Percentiles rank a stretch among this genome's conserved stretches.
Evolutionary conservation across 202 grass and related monocot species (phyloP).

Genomic region (Eragrostis tef): DNA sequence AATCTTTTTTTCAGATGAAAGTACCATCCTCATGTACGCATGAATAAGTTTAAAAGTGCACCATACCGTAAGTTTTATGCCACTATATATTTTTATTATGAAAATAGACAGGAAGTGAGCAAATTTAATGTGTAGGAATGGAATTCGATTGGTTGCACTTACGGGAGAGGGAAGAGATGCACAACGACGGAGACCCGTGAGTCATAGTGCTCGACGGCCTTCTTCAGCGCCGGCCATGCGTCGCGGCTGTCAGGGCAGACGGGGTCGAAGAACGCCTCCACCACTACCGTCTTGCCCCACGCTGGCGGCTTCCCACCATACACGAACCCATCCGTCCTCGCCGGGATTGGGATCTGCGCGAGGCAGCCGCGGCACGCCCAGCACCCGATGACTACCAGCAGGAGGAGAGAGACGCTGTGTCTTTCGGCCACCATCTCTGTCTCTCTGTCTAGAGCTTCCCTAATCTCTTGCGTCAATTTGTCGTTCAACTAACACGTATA

Average conservation of each 20-base stretch:
- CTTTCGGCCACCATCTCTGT: slow-evolving; percentile 10
- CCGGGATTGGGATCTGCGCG: slow-evolving; percentile 72
- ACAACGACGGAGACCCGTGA: slow-evolving; percentile 61
- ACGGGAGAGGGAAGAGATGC: slow-evolving; percentile 88
- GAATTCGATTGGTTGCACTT: slow-evolving; percentile 14
- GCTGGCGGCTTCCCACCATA: slow-evolving; percentile 45
- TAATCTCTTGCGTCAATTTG: not conserved
- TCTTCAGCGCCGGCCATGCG: slow-evolving; percentile 71
- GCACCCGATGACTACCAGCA: slow-evolving; percentile 5
- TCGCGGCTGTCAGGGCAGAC: slow-evolving; percentile 93
- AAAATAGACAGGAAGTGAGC: not conserved
- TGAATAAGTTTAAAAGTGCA: too few species aligned
- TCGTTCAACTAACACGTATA: not conserved
- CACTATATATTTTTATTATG: too few species aligned
- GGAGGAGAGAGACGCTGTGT: not conserved
- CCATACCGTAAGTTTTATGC: too few species aligned
- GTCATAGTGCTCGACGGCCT: slow-evolving; percentile 61
- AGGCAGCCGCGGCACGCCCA: slow-evolving; percentile 12
- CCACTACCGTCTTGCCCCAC: slow-evolving; percentile 75
- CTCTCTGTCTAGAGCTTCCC: not conserved
- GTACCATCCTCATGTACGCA: too few species aligned
- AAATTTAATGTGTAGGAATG: not conserved
- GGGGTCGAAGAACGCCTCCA: slow-evolving; percentile 88
- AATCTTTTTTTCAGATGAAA: too few species aligned
- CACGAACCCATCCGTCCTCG: slow-evolving; percentile 78